These are phyloP conservation scores for Thozetella sp. DNA, from an alignment of 495 filamentous ascomycete species.

Conservation along the genomic window DNA sequence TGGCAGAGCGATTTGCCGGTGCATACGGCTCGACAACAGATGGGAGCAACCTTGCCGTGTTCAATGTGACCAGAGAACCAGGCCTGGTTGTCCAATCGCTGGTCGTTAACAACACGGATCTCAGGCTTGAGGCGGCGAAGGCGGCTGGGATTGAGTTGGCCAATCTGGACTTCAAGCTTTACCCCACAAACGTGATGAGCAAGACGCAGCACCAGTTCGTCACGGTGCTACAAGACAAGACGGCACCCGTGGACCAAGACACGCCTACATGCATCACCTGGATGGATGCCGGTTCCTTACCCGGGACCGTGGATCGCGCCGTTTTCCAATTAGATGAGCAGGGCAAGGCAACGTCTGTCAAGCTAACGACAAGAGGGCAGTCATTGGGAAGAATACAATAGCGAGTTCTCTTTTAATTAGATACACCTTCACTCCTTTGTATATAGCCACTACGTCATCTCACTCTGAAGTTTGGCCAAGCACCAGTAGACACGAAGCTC, in stretches of 20 bases:
- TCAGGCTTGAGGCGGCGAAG: background rate
- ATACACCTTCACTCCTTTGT: too few relatives aligned
- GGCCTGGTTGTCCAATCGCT: background rate
- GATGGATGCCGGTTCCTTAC: background rate
- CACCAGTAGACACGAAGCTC: too few relatives aligned
- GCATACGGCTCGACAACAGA: background rate
- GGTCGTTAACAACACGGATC: background rate
- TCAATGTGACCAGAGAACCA: constrained; percentile 3
- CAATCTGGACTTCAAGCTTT: constrained; percentile 5
- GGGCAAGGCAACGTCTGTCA: background rate
- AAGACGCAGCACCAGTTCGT: constrained; percentile 6
- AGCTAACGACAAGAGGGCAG: too few relatives aligned
- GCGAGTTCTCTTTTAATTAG: too few relatives aligned
- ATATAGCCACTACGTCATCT: too few relatives aligned
- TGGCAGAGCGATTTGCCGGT: background rate
- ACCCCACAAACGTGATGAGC: background rate
- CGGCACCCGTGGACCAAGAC: constrained; percentile 6
- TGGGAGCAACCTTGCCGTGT: background rate
- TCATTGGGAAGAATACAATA: too few relatives aligned
- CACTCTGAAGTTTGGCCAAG: too few relatives aligned
- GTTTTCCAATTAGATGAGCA: background rate
- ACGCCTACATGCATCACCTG: constrained; percentile 13
- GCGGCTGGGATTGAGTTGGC: constrained; percentile 1
- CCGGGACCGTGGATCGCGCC: background rate
- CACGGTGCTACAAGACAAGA: constrained; percentile 7